Conservation (phyloP, 148 eudicot species). For the Bassia scoparia region DNA sequence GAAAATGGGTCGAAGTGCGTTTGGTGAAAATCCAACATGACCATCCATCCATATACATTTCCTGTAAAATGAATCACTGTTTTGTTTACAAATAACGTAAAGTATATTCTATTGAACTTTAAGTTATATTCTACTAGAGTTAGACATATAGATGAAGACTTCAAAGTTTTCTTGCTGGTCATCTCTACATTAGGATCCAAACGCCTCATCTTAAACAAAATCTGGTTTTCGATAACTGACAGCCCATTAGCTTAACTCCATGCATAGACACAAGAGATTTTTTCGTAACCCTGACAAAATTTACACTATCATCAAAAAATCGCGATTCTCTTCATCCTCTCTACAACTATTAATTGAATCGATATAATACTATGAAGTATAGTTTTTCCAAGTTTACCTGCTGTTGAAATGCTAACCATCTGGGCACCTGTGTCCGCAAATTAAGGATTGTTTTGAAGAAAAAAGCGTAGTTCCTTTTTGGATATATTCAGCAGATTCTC, state of each 20-base stretch:
- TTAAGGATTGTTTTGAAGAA: constrained; percentile 59
- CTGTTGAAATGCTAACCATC: constrained; percentile 78
- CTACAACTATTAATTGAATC: too few relatives aligned
- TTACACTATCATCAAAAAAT: neutral
- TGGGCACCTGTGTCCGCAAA: constrained; percentile 75
- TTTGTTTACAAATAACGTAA: neutral
- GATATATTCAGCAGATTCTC: constrained; percentile 54
- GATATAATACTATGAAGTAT: too few relatives aligned
- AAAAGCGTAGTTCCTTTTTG: constrained; percentile 45
- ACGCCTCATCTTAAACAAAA: constrained; percentile 33
- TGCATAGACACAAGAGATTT: constrained; percentile 59
- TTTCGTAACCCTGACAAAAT: constrained; percentile 43
- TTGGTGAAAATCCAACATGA: constrained; percentile 39
- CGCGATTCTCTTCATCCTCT: neutral
- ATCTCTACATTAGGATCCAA: constrained; percentile 31
- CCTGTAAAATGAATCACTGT: constrained; percentile 29
- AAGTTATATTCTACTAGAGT: too few relatives aligned
- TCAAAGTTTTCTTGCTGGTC: constrained; percentile 37
- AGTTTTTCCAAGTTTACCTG: constrained; percentile 31
- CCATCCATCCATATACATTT: constrained; percentile 70
- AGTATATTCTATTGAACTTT: too few relatives aligned
- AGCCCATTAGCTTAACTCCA: constrained; percentile 75
- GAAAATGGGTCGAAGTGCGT: constrained; percentile 50
- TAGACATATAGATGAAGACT: constrained; percentile 29
- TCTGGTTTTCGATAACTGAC: constrained; percentile 70